These are phyloP conservation scores for Rhizopogon rudus DNA, from an alignment of 768 basidiomycete species.

Conservation along the genomic window DNA sequence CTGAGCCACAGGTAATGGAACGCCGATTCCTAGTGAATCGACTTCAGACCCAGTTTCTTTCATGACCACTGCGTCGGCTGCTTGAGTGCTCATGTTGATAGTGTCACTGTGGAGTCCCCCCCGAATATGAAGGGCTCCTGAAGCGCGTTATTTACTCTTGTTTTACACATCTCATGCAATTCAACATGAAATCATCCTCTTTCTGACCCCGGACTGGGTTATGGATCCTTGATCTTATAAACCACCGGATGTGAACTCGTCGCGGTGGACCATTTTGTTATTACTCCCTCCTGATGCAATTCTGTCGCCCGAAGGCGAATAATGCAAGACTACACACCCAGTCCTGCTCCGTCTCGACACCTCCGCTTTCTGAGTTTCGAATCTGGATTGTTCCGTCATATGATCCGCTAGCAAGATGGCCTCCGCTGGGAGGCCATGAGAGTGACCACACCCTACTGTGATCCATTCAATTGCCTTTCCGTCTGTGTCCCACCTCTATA, in stretches of 20 bases:
- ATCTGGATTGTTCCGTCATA: constrained; percentile 19
- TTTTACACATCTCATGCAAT: not conserved
- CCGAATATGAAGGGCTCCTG: not conserved
- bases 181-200: too few relatives aligned
- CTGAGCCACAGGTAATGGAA: not conserved
- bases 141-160: not conserved
- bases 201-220: too few relatives aligned
- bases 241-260: too few relatives aligned
- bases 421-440: constrained; percentile 36
- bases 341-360: not conserved
- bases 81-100: not conserved
- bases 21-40: not conserved
- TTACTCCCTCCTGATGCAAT: constrained; percentile 25
- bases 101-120: not conserved
- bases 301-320: constrained; percentile 21
- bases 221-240: too few relatives aligned
- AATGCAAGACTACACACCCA: constrained; percentile 18
- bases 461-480: not conserved
- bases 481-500: constrained; percentile 6
- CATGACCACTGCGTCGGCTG: too few relatives aligned
- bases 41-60: not conserved
- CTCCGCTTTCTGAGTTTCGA: not conserved
- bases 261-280: not conserved
- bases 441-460: constrained; percentile 19
- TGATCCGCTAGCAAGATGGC: constrained; percentile 34